These are phyloP conservation scores for Mycena galopus DNA, from an alignment of 768 basidiomycete species.

Conservation along the genomic window DNA sequence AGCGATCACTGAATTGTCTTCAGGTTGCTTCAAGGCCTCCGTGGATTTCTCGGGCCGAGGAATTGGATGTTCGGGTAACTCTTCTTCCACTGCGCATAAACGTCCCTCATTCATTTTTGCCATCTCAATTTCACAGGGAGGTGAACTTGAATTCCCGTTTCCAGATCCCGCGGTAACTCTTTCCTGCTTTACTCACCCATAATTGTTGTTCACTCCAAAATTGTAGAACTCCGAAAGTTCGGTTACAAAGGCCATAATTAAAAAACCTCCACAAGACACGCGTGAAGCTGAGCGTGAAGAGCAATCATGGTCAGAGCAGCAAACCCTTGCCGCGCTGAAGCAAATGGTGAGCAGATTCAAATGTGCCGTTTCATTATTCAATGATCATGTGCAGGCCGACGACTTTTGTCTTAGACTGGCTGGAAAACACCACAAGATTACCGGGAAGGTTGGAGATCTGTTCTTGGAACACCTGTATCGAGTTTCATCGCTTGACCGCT, in stretches of 20 bases:
- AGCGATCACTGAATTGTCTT: neutral
- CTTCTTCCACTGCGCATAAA: too few relatives aligned
- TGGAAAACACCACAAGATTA: neutral
- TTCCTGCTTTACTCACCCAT: too few relatives aligned
- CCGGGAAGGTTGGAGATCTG: neutral
- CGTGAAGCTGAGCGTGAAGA: neutral
- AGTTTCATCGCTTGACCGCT: neutral
- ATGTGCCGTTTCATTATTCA: neutral
- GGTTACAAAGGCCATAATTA: neutral
- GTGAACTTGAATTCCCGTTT: too few relatives aligned
- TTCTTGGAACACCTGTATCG: neutral
- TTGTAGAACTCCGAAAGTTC: neutral
- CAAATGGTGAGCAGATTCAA: neutral
- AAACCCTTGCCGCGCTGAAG: neutral
- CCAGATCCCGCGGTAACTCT: too few relatives aligned
- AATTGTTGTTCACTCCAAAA: neutral
- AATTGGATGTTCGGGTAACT: neutral
- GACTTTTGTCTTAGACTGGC: neutral
- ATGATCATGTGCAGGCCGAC: conserved; percentile 2
- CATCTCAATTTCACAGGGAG: neutral
- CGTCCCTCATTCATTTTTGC: neutral
- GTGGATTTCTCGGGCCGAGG: conserved; percentile 4
- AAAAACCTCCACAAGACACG: too few relatives aligned
- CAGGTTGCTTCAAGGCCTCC: conserved; percentile 3
- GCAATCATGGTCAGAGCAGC: neutral